These are phyloP conservation scores for Microglena sp. DNA, from an alignment of 139 green algal genomes.

Conservation along the genomic window DNA sequence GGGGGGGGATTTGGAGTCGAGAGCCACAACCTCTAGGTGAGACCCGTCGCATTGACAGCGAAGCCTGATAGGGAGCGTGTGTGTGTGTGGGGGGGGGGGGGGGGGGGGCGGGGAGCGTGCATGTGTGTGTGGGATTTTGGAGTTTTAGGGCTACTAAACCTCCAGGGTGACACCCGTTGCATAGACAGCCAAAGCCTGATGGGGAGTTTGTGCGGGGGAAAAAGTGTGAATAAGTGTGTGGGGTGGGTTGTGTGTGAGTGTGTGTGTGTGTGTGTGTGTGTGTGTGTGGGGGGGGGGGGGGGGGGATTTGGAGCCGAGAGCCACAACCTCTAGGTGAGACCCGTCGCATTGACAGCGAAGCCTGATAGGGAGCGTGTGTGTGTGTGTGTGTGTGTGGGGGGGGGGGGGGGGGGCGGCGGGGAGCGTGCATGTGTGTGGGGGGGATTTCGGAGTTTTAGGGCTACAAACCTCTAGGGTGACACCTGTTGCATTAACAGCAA, in stretches of 20 bases:
- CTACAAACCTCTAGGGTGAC: constrained; percentile 44
- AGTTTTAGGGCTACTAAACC: too few relatives aligned
- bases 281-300: too few relatives aligned
- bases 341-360: not conserved
- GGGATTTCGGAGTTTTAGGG: too few relatives aligned
- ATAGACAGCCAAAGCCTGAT: constrained; percentile 43
- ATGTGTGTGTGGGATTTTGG: too few relatives aligned
- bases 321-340: not conserved
- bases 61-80: too few relatives aligned
- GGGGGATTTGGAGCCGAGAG: not conserved
- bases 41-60: too few relatives aligned
- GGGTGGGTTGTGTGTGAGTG: not conserved
- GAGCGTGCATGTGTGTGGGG: constrained; percentile 45
- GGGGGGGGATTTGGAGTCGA: too few relatives aligned
- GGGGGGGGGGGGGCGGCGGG: constrained; percentile 53
- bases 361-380: not conserved
- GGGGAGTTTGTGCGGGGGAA: not conserved
- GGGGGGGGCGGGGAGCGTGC: too few relatives aligned
- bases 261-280: too few relatives aligned
- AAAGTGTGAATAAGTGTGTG: not conserved
- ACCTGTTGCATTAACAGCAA: constrained; percentile 48
- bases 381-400: not conserved
- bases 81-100: too few relatives aligned
- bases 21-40: too few relatives aligned
- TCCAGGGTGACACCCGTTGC: constrained; percentile 49